Evolutionary conservation across 306 rosid species (phyloP).

Genomic region (Castanospermum australe): DNA sequence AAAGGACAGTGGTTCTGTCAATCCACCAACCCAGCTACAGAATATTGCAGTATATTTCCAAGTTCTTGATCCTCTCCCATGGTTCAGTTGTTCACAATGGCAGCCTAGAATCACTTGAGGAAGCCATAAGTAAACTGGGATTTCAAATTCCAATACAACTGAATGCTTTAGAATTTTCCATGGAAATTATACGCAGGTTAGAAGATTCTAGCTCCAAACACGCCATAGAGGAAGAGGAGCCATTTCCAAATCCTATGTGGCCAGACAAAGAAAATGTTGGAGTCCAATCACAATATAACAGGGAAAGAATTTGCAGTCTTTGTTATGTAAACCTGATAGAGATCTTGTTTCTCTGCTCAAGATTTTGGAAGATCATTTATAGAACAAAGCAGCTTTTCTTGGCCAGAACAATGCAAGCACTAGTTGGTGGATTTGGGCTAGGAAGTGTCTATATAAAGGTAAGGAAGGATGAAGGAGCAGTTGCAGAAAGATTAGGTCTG

Average conservation of each 20-base stretch:
- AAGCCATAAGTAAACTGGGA: slow-evolving; percentile 47
- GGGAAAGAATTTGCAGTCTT: not conserved
- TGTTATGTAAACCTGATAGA: slow-evolving; percentile 46
- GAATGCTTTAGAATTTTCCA: slow-evolving; percentile 76
- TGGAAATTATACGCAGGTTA: slow-evolving; percentile 64
- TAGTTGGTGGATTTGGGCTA: slow-evolving; percentile 83
- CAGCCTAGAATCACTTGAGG: slow-evolving; percentile 62
- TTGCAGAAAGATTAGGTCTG: slow-evolving; percentile 68
- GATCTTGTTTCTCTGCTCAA: slow-evolving; percentile 71
- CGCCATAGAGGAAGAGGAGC: slow-evolving; percentile 20
- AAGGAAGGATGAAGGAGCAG: slow-evolving; percentile 70
- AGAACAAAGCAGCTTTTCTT: slow-evolving; percentile 87
- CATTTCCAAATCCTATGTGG: slow-evolving; percentile 31
- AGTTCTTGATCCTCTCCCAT: slow-evolving; percentile 70
- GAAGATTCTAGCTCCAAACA: slow-evolving; percentile 46
- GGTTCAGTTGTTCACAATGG: slow-evolving; percentile 79
- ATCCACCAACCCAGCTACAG: slow-evolving; percentile 93
- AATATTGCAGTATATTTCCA: slow-evolving; percentile 68
- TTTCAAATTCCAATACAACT: slow-evolving; percentile 67
- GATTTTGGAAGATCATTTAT: slow-evolving; percentile 82
- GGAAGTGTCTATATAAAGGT: slow-evolving; percentile 75
- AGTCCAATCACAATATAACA: slow-evolving; percentile 8
- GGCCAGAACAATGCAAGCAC: slow-evolving; percentile 85
- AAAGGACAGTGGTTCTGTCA: slow-evolving; percentile 67
- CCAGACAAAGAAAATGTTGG: slow-evolving; percentile 34